Conservation (phyloP, 2,329 filamentous ascomycete genomes). For the Sporothrix euskadiensis region DNA sequence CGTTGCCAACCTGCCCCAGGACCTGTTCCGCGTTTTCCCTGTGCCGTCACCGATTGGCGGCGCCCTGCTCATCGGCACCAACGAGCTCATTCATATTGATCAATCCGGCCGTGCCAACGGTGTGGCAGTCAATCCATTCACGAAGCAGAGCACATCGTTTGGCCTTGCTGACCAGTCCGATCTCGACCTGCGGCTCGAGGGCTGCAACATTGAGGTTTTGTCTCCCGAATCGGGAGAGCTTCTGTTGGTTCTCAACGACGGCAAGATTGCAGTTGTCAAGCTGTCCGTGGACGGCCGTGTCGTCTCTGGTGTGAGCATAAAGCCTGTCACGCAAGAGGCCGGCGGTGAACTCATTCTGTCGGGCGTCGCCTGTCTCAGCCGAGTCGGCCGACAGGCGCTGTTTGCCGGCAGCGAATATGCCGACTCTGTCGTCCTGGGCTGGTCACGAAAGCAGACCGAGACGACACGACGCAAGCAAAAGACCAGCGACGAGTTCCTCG, state of each 20-base stretch:
- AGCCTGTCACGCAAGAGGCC: conserved; percentile 60
- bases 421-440: conserved; percentile 79
- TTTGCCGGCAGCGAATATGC: conserved; percentile 85
- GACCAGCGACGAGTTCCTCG: conserved; percentile 53
- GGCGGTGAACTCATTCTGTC: conserved; percentile 64
- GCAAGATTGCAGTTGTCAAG: conserved; percentile 70
- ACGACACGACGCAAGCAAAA: conserved; percentile 61
- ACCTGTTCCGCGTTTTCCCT: conserved; percentile 79
- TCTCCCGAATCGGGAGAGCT: conserved; percentile 78
- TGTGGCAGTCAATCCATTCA: conserved; percentile 88
- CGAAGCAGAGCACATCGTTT: conserved; percentile 79
- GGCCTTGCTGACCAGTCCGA: conserved; percentile 83
- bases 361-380: conserved; percentile 67
- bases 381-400: conserved; percentile 65
- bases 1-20: conserved; percentile 80
- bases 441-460: conserved; percentile 67
- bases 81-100: conserved; percentile 92
- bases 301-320: conserved; percentile 81
- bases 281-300: conserved; percentile 90
- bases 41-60: conserved; percentile 86
- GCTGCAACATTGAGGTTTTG: conserved; percentile 73
- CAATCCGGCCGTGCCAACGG: conserved; percentile 93
- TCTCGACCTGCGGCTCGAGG: conserved; percentile 76
- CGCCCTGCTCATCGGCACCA: conserved; percentile 79
- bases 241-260: conserved; percentile 76